phyloP scores from a whole-genome alignment of 352 stramenopile species.

The Stramenopiles sp. region DNA sequence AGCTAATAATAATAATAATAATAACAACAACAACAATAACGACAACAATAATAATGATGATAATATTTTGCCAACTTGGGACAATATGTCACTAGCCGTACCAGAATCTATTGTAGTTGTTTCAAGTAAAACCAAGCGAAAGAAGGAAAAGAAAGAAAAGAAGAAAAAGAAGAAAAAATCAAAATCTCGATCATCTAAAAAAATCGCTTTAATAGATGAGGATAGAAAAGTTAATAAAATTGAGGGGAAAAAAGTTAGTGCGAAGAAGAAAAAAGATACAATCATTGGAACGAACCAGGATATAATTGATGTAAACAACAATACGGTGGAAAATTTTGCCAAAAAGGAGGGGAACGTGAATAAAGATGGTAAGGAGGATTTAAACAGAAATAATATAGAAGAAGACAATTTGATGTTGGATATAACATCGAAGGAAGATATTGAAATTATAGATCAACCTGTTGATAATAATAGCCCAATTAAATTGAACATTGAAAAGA shows the following conservation, averaged over 20 bases:
- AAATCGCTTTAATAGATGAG: background rate
- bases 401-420: too few species aligned
- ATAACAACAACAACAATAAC: too few species aligned
- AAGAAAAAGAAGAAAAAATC: constrained; percentile 10
- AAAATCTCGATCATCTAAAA: background rate
- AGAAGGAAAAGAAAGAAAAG: constrained; percentile 6
- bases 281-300: too few species aligned
- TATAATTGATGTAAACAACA: too few species aligned
- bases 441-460: too few species aligned
- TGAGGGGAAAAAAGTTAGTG: too few species aligned
- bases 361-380: too few species aligned
- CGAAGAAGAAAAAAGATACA: too few species aligned
- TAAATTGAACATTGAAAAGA: background rate
- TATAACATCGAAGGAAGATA: too few species aligned
- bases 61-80: background rate
- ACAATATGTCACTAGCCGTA: background rate
- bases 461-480: background rate
- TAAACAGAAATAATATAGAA: too few species aligned
- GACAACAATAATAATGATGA: background rate
- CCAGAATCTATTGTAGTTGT: background rate
- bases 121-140: background rate
- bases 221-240: background rate
- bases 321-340: too few species aligned
- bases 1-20: background rate
- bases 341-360: too few species aligned